Evolutionary conservation across 2,329 filamentous ascomycete species (phyloP), one percentile per base, ranked within the genome.

Genomic region (Ophiocordyceps camponoti-floridani): DNA sequence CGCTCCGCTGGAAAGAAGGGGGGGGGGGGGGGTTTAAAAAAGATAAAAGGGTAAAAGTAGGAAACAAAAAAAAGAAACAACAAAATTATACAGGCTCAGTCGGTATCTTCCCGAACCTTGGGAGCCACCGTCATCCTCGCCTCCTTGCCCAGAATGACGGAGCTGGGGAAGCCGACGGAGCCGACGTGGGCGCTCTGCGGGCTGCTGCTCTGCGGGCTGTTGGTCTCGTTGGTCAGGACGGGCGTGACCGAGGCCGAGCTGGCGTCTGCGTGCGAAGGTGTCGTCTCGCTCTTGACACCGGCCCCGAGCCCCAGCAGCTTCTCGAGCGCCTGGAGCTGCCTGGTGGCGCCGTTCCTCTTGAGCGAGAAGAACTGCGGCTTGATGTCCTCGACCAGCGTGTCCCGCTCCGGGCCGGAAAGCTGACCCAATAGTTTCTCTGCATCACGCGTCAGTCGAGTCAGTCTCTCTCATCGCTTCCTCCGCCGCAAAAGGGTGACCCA

Each of bases 341-440:
- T 82, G 18, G 74, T 73, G 43, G 73, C 74, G 54, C 73, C 76
- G 49, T 68, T 74, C 56, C 75, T 79, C 62, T 79, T 83, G 30
- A 84, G 60, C 31, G 66, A 63, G 31, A 67, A 63, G 43, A 85
- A 69, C 48, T 80, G 70, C 1, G 75, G 71, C 53, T 72, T 73
- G 60, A 86, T 74, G 46, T 79, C 69, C 44, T 77, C 72, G 5
- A 79, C 66, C 46, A 88, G 72, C 4, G 64, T 58, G 28, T 72
- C 68, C 37, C 70, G 69, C 50, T 85, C 79, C 0, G 62, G 60
- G 2, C 73, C 77, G 38, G 77, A 66, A 4, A 86, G 66, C 50
- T 73, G 65, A 8, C 65, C 69, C 31, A 94, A 68, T 5, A 95
- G 71, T 65, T 88, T 94, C 65, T 95, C 86, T 93, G 57, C 30